Evolutionary conservation across 2,329 filamentous ascomycete species (phyloP), one percentile per base, ranked within the genome.

Genomic region (Fusarium sulawesiense): DNA sequence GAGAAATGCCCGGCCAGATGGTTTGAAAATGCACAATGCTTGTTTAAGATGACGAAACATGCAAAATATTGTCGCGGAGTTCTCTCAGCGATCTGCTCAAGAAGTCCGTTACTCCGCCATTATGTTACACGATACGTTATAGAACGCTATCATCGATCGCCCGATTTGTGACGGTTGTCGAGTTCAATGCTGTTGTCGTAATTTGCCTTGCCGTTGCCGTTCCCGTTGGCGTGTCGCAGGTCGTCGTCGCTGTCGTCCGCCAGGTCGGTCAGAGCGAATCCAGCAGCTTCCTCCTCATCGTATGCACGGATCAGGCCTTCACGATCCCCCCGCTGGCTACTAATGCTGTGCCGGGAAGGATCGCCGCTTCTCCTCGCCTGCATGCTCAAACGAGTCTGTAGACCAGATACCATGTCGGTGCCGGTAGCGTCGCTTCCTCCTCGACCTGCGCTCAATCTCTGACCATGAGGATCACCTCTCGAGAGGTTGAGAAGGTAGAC

Each of bases 401-500:
- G 88, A 70, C 92, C 93, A 29, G 94, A 93, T 59, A 99, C 89
- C 78, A 92, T 93, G 78, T 99, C 96, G 16, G 94, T 98, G 14
- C 95, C 96, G 7, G 94, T 92, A 50, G 91, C 92, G 77, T 97
- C 93, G 53, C 90, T 87, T 63, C 88, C 86, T 72, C 86, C 78
- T 47, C 83, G 89, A 56, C 88, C 87, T 56, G 88, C 87, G 37
- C 92, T 83, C 70, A 91, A 79, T 62, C 87, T 88, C 61, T 86
- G 89, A 54, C 94, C 94, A 76, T 97, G 90, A 2, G 96, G 94
- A 76, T 99, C 96, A 71, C 91, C 88, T 76, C 96, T 91, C 1
- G 95, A 98, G n/a, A 99, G 89, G 77, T 98, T 98, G 73, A 98
- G 88, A 8, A 98, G 88, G 80, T 98, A 98, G 56, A 98, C 95